These are phyloP conservation scores for Metarhizium sp. DNA, from an alignment of 2,329 filamentous ascomycete genomes.

Conservation along the genomic window DNA sequence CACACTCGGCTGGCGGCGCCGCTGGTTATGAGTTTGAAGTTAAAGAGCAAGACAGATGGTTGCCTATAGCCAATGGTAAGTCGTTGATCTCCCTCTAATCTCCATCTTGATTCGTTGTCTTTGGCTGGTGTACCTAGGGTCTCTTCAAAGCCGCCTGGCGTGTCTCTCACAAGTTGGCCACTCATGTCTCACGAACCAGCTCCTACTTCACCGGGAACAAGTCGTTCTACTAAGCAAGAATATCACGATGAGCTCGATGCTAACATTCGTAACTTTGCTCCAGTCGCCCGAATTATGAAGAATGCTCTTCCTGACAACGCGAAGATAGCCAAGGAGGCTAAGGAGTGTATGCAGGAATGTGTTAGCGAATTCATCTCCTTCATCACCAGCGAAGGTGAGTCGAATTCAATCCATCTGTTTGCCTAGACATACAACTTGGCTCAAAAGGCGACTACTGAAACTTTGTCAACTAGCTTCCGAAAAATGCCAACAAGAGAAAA, in stretches of 20 bases:
- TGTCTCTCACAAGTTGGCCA: slow-evolving; percentile 21
- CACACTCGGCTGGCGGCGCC: slow-evolving; percentile 60
- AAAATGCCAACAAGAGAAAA: slow-evolving; percentile 98
- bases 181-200: slow-evolving; percentile 53
- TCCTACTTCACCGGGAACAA: slow-evolving; percentile 39
- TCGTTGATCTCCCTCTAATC: slow-evolving; percentile 23
- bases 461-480: slow-evolving; percentile 64
- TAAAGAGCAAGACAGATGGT: slow-evolving; percentile 98
- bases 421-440: background rate
- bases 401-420: slow-evolving; percentile 8
- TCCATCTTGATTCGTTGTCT: slow-evolving; percentile 35
- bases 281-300: slow-evolving; percentile 99
- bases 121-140: background rate
- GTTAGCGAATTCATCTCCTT: slow-evolving; percentile 99
- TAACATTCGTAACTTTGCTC: slow-evolving; percentile 89
- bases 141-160: slow-evolving; percentile 19
- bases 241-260: slow-evolving; percentile 58
- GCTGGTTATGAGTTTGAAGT: slow-evolving; percentile 86
- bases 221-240: slow-evolving; percentile 36
- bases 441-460: background rate
- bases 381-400: slow-evolving; percentile 95
- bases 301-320: slow-evolving; percentile 94
- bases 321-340: slow-evolving; percentile 98
- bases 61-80: slow-evolving; percentile 99
- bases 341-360: slow-evolving; percentile 99